Evolutionary conservation across 108 stramenopile genomes (phyloP).

Genomic region (Epithemia pelagica): DNA sequence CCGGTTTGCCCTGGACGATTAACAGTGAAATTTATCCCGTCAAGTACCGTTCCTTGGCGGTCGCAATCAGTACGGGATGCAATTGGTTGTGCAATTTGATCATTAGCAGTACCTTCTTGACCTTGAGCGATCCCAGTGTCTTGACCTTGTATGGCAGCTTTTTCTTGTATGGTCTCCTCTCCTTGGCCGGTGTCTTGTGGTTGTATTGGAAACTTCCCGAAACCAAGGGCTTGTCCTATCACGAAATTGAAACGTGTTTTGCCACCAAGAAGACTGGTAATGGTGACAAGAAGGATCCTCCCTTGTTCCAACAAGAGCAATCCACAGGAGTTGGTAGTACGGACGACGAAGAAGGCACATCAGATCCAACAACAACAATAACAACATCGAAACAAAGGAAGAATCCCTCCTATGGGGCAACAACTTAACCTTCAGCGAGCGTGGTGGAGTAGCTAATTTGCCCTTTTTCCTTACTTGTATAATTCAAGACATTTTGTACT

Average conservation of each 20-base stretch:
- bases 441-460: too few relatives aligned
- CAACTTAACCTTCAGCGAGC: too few relatives aligned
- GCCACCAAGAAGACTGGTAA: too few relatives aligned
- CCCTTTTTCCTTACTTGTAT: too few relatives aligned
- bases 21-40: constrained; percentile 78
- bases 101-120: constrained; percentile 64
- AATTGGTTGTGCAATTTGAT: constrained; percentile 74
- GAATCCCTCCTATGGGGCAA: too few relatives aligned
- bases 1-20: constrained; percentile 74
- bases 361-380: too few relatives aligned
- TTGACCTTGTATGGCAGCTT: constrained; percentile 62
- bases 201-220: constrained; percentile 54
- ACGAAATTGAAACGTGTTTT: constrained; percentile 46
- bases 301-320: too few relatives aligned
- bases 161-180: constrained; percentile 51
- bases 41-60: constrained; percentile 48
- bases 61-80: constrained; percentile 44
- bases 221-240: constrained; percentile 66
- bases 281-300: too few relatives aligned
- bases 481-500: too few relatives aligned
- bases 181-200: constrained; percentile 42
- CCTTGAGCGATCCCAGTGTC: constrained; percentile 40
- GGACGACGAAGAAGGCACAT: too few relatives aligned
- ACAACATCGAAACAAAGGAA: too few relatives aligned
- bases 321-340: too few relatives aligned